Evolutionary conservation across 352 stramenopile species (phyloP).

Genomic region (Phytophthora sp.): DNA sequence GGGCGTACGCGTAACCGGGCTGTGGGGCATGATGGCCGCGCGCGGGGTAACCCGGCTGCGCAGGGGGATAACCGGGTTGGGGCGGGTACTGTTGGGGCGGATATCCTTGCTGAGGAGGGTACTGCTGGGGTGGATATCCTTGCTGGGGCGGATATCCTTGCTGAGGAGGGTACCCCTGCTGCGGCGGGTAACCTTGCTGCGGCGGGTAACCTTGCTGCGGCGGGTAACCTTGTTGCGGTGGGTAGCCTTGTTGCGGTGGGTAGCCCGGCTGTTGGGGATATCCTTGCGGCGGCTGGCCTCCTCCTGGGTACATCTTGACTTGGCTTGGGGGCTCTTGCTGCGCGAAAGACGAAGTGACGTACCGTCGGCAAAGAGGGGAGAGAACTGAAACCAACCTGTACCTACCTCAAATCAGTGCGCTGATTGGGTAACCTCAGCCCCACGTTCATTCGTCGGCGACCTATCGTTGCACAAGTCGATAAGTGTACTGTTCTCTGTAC

Average conservation of each 20-base stretch:
- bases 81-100: constrained; percentile 31
- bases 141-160: constrained; percentile 45
- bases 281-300: constrained; percentile 25
- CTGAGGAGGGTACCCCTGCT: constrained; percentile 20
- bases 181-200: not conserved
- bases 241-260: constrained; percentile 32
- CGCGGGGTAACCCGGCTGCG: constrained; percentile 43
- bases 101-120: constrained; percentile 42
- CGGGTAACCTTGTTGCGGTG: constrained; percentile 33
- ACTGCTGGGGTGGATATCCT: constrained; percentile 46
- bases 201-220: constrained; percentile 23
- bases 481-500: too few species aligned
- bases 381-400: constrained; percentile 16
- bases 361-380: constrained; percentile 11
- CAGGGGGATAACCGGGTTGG: constrained; percentile 36
- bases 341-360: not conserved
- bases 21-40: constrained; percentile 41
- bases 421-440: too few species aligned
- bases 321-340: constrained; percentile 1
- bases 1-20: constrained; percentile 37
- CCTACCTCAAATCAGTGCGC: not conserved
- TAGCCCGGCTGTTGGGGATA: constrained; percentile 49
- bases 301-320: constrained; percentile 37
- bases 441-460: too few species aligned
- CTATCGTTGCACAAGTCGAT: too few species aligned